phyloP scores from a whole-genome alignment of 306 rosid species.

The Notholithocarpus densiflorus region DNA sequence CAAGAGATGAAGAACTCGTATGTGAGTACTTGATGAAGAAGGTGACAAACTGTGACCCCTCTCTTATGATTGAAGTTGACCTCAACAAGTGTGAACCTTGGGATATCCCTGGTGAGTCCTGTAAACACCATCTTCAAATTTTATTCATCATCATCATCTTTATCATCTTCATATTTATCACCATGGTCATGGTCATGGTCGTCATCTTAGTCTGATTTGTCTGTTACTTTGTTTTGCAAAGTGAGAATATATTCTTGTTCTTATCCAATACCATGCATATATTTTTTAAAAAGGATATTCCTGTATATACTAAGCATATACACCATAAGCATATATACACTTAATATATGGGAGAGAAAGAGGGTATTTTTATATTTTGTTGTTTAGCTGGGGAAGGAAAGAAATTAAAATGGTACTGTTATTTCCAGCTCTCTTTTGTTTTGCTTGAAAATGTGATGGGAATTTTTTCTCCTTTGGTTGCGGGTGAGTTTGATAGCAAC shows the following conservation, averaged over 20 bases:
- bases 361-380: slow-evolving; percentile 8
- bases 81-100: slow-evolving; percentile 96
- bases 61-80: slow-evolving; percentile 83
- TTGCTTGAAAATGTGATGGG: slow-evolving; percentile 12
- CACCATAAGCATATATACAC: too few species aligned
- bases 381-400: not conserved
- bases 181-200: too few species aligned
- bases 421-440: slow-evolving; percentile 16
- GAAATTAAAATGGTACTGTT: slow-evolving; percentile 14
- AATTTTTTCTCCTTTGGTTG: slow-evolving; percentile 1
- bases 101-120: slow-evolving; percentile 84
- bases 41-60: slow-evolving; percentile 40
- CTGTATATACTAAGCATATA: too few species aligned
- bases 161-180: not conserved
- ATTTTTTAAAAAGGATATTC: too few species aligned
- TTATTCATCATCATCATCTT: not conserved
- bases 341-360: too few species aligned
- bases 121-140: slow-evolving; percentile 3
- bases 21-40: slow-evolving; percentile 84
- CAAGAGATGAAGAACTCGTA: slow-evolving; percentile 88
- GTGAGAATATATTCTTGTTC: too few species aligned
- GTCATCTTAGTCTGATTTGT: too few species aligned
- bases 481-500: slow-evolving; percentile 43
- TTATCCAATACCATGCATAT: too few species aligned
- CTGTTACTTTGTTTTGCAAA: not conserved